Base-by-base conservation (phyloP, 2,329 filamentous ascomycete genomes). In the Albifimbria verrucaria region DNA sequence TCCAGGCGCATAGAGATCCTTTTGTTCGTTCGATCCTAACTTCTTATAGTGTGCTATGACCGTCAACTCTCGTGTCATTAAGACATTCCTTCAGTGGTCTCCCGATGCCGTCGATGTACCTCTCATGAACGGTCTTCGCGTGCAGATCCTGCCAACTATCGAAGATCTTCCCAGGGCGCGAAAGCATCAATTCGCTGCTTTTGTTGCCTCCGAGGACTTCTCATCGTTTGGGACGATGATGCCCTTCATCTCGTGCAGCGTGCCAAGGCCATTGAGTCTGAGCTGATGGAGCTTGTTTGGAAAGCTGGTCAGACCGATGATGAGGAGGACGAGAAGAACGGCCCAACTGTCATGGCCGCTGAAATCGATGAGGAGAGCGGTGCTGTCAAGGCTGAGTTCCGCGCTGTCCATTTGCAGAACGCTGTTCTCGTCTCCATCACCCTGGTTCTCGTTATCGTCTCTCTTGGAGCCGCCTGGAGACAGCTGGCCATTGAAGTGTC, bases 221-320 rank as follows among this genome's bases (percentile, higher is more conserved):
- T 94, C 1, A 75, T 93, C 2, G 88, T 93, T 1, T 94, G 90
- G 90, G 89, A 93, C 59, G 89, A 93, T 59, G 88, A 92, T 52
- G 82, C 89, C 1, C 76, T 87, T 52, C 84, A 90, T 62, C 74
- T 93, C 9, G 77, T 92, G 5, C 73, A 82, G 52, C 78, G 89
- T 52, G 89, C 88, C 44, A 85, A 86, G 64, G 78, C 79, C 28
- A 91, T 93, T 55, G 88, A 93, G 68, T 81, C 82, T 3, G 87
- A 91, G 66, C 75, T 93, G 43, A 90, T 92, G 85, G 82, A 89
- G 61, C 75, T 92, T 2, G 86, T 92, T 2, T 91, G 88, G 88
- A 83, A 83, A 66, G 79, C 78, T 3, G 78, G 78, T 1, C 75
- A 76, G 2, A 76, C 78, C 0, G 79, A 81, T 1, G 83, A 83